Base-by-base conservation (phyloP, 768 basidiomycete species). In the Psilocybe sp. region DNA sequence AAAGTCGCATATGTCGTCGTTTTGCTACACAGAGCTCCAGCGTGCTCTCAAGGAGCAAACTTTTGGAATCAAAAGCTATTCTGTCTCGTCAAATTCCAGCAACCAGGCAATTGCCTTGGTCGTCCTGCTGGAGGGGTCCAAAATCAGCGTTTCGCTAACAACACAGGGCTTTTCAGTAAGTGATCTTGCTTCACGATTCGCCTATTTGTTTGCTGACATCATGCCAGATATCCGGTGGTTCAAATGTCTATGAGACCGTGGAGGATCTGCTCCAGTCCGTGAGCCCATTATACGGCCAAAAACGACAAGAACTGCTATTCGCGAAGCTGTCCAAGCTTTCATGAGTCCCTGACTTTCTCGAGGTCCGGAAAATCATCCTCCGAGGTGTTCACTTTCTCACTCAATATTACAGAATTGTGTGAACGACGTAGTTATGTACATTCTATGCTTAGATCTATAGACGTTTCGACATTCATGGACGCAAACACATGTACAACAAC, bases 1-100 rank as follows among this genome's bases (percentile, higher is more conserved):
- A n/a, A 51, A 47, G 40, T 33, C 33, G 20, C 13, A 40, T 9
- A 63, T 63, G 60, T 56, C 56, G 4, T 57, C 64, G 15, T 78
- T 80, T 59, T 76, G 64, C 57, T 59, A 70, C 49, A 61, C 69
- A 48, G 86, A 89, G 61, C 71, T 89, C 15, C 66, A 65, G 16
- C 68, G 71, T 18, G 77, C 81, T 19, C 72, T 89, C 33, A 64
- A 64, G 31, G 85, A 87, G 57, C 81, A 87, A 52, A 66, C 74
- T 4, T 83, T 80, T 55, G 80, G 79, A 14, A 73, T 87, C 51
- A 58, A 68, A 36, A 65, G 69, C 52, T 86, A 74, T 56, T 67
- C 70, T 3, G 58, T 83, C 42, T 57, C 61, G 16, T 59, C 66
- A 40, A 61, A 70, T 1, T 71, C 75, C 2, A 55, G 69, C 1